Percentiles rank a stretch among this genome's conserved stretches.
phyloP scores from a whole-genome alignment of 139 green algal species.

The Ulvella scutata region DNA sequence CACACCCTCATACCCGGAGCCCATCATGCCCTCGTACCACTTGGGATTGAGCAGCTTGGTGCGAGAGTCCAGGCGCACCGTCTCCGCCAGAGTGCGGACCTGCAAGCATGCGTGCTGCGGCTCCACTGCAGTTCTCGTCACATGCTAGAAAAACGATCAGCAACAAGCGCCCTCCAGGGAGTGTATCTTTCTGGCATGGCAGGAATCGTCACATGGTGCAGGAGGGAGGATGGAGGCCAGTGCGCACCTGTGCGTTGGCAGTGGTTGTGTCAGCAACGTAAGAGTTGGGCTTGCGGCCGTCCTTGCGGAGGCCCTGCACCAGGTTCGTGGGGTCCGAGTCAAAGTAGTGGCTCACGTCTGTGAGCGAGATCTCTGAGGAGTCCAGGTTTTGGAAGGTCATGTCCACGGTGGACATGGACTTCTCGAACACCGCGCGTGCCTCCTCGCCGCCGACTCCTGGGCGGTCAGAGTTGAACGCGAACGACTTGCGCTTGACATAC shows the following conservation, averaged over 20 bases:
- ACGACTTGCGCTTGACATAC: constrained; percentile 93
- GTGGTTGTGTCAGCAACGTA: constrained; percentile 99
- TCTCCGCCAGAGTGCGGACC: constrained; percentile 87
- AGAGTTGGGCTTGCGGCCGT: constrained; percentile 69
- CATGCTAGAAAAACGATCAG: too few species aligned
- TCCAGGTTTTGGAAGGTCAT: constrained; percentile 99
- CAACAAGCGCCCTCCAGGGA: too few species aligned
- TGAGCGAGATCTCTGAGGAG: constrained; percentile 92
- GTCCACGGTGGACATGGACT: constrained; percentile 92
- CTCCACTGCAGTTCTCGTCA: too few species aligned
- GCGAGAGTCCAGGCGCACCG: constrained; percentile 88
- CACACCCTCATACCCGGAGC: constrained; percentile 91
- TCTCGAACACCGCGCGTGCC: constrained; percentile 79
- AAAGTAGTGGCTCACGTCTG: constrained; percentile 96
- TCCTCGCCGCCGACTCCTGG: constrained; percentile 81
- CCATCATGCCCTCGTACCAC: constrained; percentile 98
- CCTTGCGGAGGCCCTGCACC: constrained; percentile 70
- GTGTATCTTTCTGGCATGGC: too few species aligned
- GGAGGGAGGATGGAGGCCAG: not conserved
- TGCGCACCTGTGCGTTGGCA: constrained; percentile 78
- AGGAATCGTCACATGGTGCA: too few species aligned
- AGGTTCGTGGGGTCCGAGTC: constrained; percentile 98
- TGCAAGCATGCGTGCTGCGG: too few species aligned
- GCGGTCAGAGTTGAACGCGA: constrained; percentile 93
- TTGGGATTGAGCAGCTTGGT: constrained; percentile 99